A percentile compares a stretch with the other conserved stretches of the same genome.
phyloP scores from a whole-genome alignment of 164 flowering plant species.

The Buxus sempervirens region DNA sequence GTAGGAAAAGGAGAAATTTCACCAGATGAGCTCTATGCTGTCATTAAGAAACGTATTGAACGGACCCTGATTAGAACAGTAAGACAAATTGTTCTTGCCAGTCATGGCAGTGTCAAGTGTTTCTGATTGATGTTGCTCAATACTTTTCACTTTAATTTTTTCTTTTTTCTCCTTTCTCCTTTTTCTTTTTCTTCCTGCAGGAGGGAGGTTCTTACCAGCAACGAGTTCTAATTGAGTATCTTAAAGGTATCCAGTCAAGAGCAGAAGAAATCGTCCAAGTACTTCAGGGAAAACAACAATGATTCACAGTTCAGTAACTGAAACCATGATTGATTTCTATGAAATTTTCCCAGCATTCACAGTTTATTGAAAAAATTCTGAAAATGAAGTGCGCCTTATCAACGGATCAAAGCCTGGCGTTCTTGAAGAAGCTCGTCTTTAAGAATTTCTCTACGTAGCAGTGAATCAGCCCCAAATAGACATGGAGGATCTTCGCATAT shows the following conservation, averaged over 20 bases:
- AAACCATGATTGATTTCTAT: too few relatives aligned
- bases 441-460: too few relatives aligned
- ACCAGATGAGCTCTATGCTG: constrained; percentile 65
- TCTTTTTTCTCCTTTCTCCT: neutral
- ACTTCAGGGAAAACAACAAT: constrained; percentile 40
- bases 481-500: too few relatives aligned
- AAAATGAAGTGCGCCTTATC: neutral
- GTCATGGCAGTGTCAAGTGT: constrained; percentile 4
- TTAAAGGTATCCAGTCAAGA: constrained; percentile 78
- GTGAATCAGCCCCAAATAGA: too few relatives aligned
- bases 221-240: constrained; percentile 65
- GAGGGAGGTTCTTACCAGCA: constrained; percentile 94
- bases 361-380: neutral
- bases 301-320: neutral
- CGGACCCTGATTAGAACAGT: constrained; percentile 76
- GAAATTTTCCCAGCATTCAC: neutral
- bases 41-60: constrained; percentile 73
- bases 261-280: constrained; percentile 60
- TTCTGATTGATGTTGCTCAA: neutral
- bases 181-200: constrained; percentile 27
- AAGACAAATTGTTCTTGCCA: constrained; percentile 17
- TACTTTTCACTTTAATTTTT: too few relatives aligned
- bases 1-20: constrained; percentile 70
- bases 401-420: too few relatives aligned
- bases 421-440: too few relatives aligned